Conservation (phyloP, 2,329 filamentous ascomycete genomes). For the Penicillium italicum region DNA sequence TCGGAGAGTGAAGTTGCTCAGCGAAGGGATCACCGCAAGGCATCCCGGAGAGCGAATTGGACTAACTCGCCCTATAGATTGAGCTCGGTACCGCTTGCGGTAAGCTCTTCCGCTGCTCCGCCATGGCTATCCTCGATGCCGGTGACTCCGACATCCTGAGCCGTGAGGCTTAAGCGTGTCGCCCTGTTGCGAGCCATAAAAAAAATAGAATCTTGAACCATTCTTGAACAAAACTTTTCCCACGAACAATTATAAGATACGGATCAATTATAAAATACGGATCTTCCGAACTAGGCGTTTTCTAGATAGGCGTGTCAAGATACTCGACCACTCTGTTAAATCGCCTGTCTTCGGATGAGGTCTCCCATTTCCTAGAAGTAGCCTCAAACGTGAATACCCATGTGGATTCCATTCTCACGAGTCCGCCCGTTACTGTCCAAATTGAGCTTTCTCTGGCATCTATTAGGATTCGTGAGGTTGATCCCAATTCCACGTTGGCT, state of each 20-base stretch:
- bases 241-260: neutral
- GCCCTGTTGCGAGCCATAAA: slow-evolving; percentile 10
- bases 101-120: slow-evolving; percentile 98
- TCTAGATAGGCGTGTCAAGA: neutral
- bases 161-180: slow-evolving; percentile 19
- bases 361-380: slow-evolving; percentile 4
- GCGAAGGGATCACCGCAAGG: slow-evolving; percentile 24
- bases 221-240: slow-evolving; percentile 2
- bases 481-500: neutral
- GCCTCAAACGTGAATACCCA: slow-evolving; percentile 6
- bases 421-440: neutral
- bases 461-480: neutral
- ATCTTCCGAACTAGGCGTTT: neutral
- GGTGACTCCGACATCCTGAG: slow-evolving; percentile 95
- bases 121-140: slow-evolving; percentile 94
- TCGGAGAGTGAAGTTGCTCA: slow-evolving; percentile 32
- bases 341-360: neutral
- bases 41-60: slow-evolving; percentile 25
- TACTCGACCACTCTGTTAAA: neutral
- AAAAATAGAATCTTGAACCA: slow-evolving; percentile 13
- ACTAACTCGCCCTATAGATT: slow-evolving; percentile 61
- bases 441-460: neutral
- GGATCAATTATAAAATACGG: neutral
- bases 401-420: neutral
- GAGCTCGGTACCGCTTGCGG: slow-evolving; percentile 97